These are phyloP conservation scores for Boletus eberwhitei DNA, from an alignment of 768 basidiomycete genomes.

Conservation along the genomic window DNA sequence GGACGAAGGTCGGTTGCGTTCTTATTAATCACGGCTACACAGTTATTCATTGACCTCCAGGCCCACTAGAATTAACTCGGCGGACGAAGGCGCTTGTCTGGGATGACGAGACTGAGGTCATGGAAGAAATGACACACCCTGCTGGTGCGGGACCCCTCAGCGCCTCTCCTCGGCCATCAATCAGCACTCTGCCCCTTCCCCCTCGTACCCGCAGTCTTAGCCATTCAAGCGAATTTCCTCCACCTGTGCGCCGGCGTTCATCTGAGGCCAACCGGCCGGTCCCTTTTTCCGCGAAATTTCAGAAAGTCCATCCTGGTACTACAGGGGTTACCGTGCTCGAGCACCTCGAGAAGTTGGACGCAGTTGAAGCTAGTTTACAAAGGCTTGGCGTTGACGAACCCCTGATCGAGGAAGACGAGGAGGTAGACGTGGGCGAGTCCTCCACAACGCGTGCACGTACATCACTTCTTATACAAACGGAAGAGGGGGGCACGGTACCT, in stretches of 20 bases:
- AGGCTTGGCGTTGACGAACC: constrained; percentile 62
- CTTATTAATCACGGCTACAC: background rate
- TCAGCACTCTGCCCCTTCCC: constrained; percentile 58
- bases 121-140: constrained; percentile 45
- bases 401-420: constrained; percentile 47
- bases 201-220: constrained; percentile 56
- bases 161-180: constrained; percentile 58
- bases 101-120: constrained; percentile 80
- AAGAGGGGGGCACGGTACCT: constrained; percentile 12
- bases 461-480: constrained; percentile 30
- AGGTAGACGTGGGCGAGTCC: constrained; percentile 64
- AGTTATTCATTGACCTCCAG: constrained; percentile 36
- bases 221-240: constrained; percentile 65
- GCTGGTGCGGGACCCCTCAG: constrained; percentile 34
- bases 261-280: constrained; percentile 70
- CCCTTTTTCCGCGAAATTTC: constrained; percentile 80
- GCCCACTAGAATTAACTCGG: constrained; percentile 89
- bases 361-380: constrained; percentile 75
- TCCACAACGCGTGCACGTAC: constrained; percentile 22
- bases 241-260: constrained; percentile 61
- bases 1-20: constrained; percentile 63
- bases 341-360: constrained; percentile 81
- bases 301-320: constrained; percentile 78
- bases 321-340: constrained; percentile 84
- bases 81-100: constrained; percentile 77